Evolutionary conservation across 768 basidiomycete genomes (phyloP).

Genomic region (Lactarius hengduanensis): DNA sequence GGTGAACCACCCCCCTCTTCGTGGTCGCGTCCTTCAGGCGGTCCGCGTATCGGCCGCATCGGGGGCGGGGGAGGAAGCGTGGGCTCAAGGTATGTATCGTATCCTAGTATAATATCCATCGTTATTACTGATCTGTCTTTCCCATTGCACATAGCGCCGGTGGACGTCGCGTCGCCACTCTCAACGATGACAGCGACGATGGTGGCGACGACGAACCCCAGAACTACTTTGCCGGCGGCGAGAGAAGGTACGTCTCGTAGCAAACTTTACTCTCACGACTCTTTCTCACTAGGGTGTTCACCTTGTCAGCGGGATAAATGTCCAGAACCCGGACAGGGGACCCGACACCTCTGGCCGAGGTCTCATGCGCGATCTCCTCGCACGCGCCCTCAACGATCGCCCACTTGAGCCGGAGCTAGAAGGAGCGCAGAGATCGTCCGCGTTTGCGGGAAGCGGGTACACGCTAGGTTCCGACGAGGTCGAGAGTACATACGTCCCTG

Average conservation of each 20-base stretch:
- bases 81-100: constrained; percentile 19
- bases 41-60: constrained; percentile 31
- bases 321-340: constrained; percentile 75
- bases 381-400: constrained; percentile 72
- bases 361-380: constrained; percentile 69
- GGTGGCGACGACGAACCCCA: constrained; percentile 44
- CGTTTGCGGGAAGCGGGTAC: constrained; percentile 75
- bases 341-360: constrained; percentile 44
- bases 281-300: background rate
- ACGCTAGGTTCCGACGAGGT: constrained; percentile 90
- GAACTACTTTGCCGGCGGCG: constrained; percentile 91
- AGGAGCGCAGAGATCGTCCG: constrained; percentile 29
- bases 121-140: background rate
- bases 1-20: constrained; percentile 1
- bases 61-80: constrained; percentile 28
- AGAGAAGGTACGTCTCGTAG: constrained; percentile 61
- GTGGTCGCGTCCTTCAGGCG: constrained; percentile 15
- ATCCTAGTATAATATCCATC: background rate
- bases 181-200: constrained; percentile 53
- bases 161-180: constrained; percentile 32
- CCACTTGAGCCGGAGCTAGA: constrained; percentile 13
- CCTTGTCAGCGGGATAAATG: constrained; percentile 71
- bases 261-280: background rate
- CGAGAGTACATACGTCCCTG: constrained; percentile 72
- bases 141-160: constrained; percentile 23